A percentile compares a stretch with the other conserved stretches of the same genome.
Evolutionary conservation across 345 rosid species (phyloP).

Genomic region (Bruguiera parviflora): DNA sequence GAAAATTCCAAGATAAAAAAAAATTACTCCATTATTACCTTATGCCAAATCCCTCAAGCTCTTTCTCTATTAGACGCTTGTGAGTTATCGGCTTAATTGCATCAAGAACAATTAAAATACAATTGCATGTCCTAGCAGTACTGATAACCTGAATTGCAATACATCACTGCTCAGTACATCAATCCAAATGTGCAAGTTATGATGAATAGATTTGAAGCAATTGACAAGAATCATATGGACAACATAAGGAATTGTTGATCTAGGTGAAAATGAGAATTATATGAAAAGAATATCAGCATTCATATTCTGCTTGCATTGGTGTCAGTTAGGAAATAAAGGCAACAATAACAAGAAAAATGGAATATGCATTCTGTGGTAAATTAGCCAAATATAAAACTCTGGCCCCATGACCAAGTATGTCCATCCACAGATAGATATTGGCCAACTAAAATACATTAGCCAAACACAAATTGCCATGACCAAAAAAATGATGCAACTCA

Average conservation of each 20-base stretch:
- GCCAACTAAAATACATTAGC: too few species aligned
- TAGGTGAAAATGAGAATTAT: background rate
- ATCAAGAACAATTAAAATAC: constrained; percentile 91
- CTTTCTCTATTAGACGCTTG: constrained; percentile 96
- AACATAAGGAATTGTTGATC: background rate
- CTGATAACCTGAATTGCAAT: constrained; percentile 72
- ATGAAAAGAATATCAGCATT: background rate
- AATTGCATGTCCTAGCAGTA: constrained; percentile 94
- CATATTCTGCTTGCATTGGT: background rate
- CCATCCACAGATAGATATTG: too few species aligned
- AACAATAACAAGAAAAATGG: too few species aligned
- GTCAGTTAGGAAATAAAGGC: too few species aligned
- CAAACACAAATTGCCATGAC: too few species aligned
- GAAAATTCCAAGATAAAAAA: background rate
- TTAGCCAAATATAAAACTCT: too few species aligned
- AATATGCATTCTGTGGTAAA: too few species aligned
- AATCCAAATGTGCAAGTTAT: background rate
- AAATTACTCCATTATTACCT: constrained; percentile 42
- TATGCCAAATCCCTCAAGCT: constrained; percentile 98
- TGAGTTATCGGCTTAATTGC: constrained; percentile 99
- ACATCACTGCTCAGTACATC: background rate
- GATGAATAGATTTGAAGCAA: background rate
- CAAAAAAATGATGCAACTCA: too few species aligned
- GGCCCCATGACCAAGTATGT: too few species aligned
- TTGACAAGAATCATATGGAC: background rate